Percentiles rank a stretch among this genome's conserved stretches.
Conservation (phyloP, 306 rosid genomes). For the Mimosa bimucronata region DNA sequence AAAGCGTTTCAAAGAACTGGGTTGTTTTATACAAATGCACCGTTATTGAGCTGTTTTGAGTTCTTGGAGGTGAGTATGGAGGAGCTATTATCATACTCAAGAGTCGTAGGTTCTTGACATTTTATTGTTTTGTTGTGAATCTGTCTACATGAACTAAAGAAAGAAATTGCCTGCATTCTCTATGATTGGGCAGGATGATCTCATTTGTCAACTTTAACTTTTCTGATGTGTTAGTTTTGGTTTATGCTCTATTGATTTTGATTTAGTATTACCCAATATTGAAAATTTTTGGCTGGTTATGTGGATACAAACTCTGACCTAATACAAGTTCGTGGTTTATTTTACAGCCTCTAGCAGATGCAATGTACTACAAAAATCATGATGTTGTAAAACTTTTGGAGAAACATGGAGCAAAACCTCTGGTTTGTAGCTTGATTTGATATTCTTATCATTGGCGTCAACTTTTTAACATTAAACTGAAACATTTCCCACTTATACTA, state of each 20-base stretch:
- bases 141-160: neutral
- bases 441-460: neutral
- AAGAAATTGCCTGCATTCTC: neutral
- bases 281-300: neutral
- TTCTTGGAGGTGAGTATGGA: neutral
- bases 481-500: conserved; percentile 31
- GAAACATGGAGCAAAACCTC: conserved; percentile 78
- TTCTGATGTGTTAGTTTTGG: neutral
- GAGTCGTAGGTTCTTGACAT: neutral
- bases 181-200: neutral
- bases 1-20: neutral
- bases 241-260: neutral
- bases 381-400: conserved; percentile 82
- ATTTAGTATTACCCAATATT: neutral
- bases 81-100: neutral
- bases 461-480: neutral
- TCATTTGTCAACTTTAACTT: neutral
- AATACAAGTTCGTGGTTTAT: conserved; percentile 33
- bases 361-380: conserved; percentile 71
- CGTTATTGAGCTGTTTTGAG: neutral
- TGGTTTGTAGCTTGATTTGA: conserved; percentile 48
- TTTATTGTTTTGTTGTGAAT: neutral
- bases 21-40: too few species aligned
- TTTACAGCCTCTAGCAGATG: conserved; percentile 93
- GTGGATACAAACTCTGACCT: conserved; percentile 2